A percentile compares a stretch with the other conserved stretches of the same genome.
phyloP scores from a whole-genome alignment of 73 alveolate species.

The Paramecium primaurelia region DNA sequence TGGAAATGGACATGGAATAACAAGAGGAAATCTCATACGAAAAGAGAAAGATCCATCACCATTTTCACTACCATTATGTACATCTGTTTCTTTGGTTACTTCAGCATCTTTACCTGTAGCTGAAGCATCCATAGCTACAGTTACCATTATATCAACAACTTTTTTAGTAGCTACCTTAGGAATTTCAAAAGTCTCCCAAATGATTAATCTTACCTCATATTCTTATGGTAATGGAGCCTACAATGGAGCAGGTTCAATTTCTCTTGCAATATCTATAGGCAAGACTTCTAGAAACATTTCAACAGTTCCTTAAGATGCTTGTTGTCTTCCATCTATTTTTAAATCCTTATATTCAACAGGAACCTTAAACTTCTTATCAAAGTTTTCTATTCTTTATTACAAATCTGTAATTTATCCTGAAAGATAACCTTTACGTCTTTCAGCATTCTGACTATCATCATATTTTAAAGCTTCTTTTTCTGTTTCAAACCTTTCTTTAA shows the following conservation, averaged over 20 bases:
- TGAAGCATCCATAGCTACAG: constrained; percentile 88
- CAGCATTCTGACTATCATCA: constrained; percentile 39
- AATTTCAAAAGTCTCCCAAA: constrained; percentile 95
- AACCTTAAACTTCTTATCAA: constrained; percentile 62
- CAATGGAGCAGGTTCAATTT: constrained; percentile 72
- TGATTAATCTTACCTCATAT: constrained; percentile 91
- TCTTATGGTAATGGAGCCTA: constrained; percentile 82
- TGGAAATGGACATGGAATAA: constrained; percentile 91
- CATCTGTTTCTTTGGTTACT: constrained; percentile 87
- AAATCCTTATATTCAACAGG: constrained; percentile 92
- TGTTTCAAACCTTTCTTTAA: constrained; percentile 59
- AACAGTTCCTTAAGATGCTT: constrained; percentile 90
- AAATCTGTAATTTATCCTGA: constrained; percentile 42
- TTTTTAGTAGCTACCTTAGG: constrained; percentile 86
- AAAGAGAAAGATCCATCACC: constrained; percentile 94
- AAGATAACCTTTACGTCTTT: constrained; percentile 41
- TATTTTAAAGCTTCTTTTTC: constrained; percentile 44
- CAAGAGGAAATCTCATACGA: constrained; percentile 63
- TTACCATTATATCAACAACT: constrained; percentile 83
- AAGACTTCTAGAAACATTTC: constrained; percentile 91
- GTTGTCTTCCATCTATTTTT: constrained; percentile 67
- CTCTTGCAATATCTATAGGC: constrained; percentile 80
- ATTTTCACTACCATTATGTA: constrained; percentile 88
- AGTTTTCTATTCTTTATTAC: constrained; percentile 16
- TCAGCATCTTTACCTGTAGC: constrained; percentile 81